A percentile compares a stretch with the other conserved stretches of the same genome.
These are phyloP conservation scores for Zizania palustris DNA, from an alignment of 202 grass and related monocot species.

Conservation along the genomic window DNA sequence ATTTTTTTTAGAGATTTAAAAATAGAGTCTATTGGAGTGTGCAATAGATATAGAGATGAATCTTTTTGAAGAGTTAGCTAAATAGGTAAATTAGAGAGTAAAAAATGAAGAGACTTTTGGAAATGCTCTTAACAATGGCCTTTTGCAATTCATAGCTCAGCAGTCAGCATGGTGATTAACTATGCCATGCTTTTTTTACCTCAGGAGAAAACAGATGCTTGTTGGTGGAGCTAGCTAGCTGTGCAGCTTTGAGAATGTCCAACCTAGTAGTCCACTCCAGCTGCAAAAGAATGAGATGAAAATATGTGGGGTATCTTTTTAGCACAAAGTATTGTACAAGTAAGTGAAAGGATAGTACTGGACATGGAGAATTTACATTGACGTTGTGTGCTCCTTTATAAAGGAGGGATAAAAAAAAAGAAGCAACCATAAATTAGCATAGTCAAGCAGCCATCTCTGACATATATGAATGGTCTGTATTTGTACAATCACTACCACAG, in stretches of 20 bases:
- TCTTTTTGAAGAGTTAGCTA: too few relatives aligned
- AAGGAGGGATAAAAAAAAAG: constrained; percentile 34
- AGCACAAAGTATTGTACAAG: constrained; percentile 22
- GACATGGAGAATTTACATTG: constrained; percentile 47
- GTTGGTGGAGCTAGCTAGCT: constrained; percentile 28
- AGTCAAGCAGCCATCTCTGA: constrained; percentile 58
- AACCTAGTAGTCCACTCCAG: constrained; percentile 39
- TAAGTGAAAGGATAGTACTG: constrained; percentile 35
- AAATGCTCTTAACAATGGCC: too few relatives aligned
- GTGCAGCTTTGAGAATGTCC: constrained; percentile 47
- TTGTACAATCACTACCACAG: constrained; percentile 36
- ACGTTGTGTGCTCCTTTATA: constrained; percentile 42
- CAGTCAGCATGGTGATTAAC: constrained; percentile 32
- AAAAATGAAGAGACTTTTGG: too few relatives aligned
- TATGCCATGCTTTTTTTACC: constrained; percentile 54
- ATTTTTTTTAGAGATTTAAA: too few relatives aligned
- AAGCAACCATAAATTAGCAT: constrained; percentile 40
- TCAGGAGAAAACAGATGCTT: constrained; percentile 52
- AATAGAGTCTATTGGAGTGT: too few relatives aligned
- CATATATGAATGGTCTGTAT: background rate
- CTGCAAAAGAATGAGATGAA: constrained; percentile 34
- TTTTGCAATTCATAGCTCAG: constrained; percentile 46
- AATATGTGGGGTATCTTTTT: constrained; percentile 2
- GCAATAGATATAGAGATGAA: too few relatives aligned
- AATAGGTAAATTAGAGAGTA: too few relatives aligned